phyloP scores from a whole-genome alignment of 768 basidiomycete genomes.

The Auriscalpium orientale region DNA sequence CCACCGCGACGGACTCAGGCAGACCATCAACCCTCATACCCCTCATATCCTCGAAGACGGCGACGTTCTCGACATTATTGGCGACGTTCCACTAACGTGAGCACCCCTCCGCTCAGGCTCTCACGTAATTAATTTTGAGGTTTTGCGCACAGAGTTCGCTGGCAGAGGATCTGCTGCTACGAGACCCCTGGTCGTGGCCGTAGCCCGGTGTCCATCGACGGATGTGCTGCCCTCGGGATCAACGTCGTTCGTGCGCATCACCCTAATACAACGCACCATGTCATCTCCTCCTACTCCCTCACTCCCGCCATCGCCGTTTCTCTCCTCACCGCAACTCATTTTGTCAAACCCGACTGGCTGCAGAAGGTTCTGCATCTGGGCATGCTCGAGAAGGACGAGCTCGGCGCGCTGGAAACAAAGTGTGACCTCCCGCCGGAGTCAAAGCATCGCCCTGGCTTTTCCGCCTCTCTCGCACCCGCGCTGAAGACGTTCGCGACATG shows the following conservation, averaged over 20 bases:
- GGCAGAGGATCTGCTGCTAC: slow-evolving; percentile 19
- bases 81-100: slow-evolving; percentile 38
- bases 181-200: slow-evolving; percentile 18
- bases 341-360: slow-evolving; percentile 67
- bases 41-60: slow-evolving; percentile 42
- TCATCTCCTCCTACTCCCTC: slow-evolving; percentile 44
- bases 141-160: slow-evolving; percentile 15
- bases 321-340: slow-evolving; percentile 46
- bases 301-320: slow-evolving; percentile 47
- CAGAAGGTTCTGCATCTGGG: slow-evolving; percentile 50
- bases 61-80: slow-evolving; percentile 43
- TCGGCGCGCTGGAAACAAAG: slow-evolving; percentile 39
- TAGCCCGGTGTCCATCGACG: slow-evolving; percentile 15
- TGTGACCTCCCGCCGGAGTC: slow-evolving; percentile 43
- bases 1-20: slow-evolving; percentile 27
- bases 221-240: slow-evolving; percentile 38
- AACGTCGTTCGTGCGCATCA: slow-evolving; percentile 40
- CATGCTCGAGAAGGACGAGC: slow-evolving; percentile 25
- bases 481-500: slow-evolving; percentile 50
- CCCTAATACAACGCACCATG: slow-evolving; percentile 54
- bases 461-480: slow-evolving; percentile 36
- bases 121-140: slow-evolving; percentile 1
- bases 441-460: slow-evolving; percentile 55
- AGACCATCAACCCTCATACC: slow-evolving; percentile 31
- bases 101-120: slow-evolving; percentile 18